Conservation (phyloP, 495 filamentous ascomycete genomes). For the Evansstolkia leycettana region DNA sequence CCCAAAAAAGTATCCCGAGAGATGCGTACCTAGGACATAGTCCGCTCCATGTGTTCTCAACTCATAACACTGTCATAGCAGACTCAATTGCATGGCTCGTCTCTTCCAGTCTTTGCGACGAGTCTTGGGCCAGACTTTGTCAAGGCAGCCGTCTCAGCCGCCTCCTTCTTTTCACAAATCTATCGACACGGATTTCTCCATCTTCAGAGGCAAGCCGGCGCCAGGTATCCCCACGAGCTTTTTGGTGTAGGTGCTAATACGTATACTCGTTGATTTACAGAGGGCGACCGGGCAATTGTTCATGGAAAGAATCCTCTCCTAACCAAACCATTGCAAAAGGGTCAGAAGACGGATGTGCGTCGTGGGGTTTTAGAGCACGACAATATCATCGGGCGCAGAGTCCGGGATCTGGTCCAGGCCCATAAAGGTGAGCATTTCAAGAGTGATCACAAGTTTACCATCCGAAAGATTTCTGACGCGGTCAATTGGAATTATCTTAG, state of each 20-base stretch:
- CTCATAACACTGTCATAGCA: too few species aligned
- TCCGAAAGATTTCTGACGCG: not conserved
- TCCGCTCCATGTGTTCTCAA: not conserved
- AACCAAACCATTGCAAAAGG: conserved; percentile 34
- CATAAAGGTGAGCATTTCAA: conserved; percentile 31
- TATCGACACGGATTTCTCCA: conserved; percentile 30
- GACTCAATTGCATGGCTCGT: conserved; percentile 27
- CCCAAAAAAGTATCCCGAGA: too few species aligned
- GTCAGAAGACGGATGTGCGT: conserved; percentile 32
- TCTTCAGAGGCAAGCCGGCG: conserved; percentile 23
- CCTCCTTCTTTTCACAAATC: conserved; percentile 11
- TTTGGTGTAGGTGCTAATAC: too few species aligned
- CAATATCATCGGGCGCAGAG: conserved; percentile 50
- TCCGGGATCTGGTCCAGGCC: conserved; percentile 41
- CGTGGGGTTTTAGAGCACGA: conserved; percentile 42
- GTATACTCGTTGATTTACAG: conserved; percentile 22
- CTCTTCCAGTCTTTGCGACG: conserved; percentile 24
- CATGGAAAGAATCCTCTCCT: conserved; percentile 37
- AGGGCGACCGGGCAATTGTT: conserved; percentile 47
- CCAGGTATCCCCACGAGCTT: too few species aligned
- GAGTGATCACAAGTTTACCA: conserved; percentile 2
- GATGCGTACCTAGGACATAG: not conserved
- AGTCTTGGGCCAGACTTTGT: conserved; percentile 16
- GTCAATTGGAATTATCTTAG: conserved; percentile 8
- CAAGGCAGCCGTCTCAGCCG: conserved; percentile 1